Evolutionary conservation across 108 stramenopile species (phyloP).

Genomic region (Cyclotella choctawhatcheeana): DNA sequence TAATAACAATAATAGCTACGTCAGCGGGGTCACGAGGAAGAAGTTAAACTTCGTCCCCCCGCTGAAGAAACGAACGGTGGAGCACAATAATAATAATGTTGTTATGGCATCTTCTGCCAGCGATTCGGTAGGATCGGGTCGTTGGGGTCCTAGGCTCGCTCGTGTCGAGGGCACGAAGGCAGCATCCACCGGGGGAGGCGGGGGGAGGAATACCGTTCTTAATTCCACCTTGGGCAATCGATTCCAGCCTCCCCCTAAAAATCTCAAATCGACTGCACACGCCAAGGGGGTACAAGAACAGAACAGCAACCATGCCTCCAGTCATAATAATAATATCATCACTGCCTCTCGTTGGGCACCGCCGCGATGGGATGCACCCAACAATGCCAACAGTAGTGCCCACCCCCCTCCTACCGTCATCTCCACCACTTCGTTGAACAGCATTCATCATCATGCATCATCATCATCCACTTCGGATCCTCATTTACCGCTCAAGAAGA

Average conservation of each 20-base stretch:
- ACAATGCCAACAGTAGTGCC: neutral
- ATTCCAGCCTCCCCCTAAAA: conserved; percentile 15
- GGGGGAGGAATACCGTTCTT: too few species aligned
- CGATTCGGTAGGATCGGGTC: too few species aligned
- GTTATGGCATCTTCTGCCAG: neutral
- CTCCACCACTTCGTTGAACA: neutral
- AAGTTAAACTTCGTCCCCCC: conserved; percentile 12
- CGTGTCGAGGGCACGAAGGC: neutral
- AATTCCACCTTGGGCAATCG: neutral
- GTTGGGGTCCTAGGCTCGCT: neutral
- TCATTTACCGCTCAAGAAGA: conserved; percentile 17
- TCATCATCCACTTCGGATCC: neutral
- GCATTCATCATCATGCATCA: neutral
- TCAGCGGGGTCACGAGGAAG: conserved; percentile 1
- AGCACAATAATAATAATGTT: neutral
- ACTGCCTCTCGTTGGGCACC: neutral
- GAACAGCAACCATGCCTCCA: neutral
- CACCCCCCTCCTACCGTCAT: neutral
- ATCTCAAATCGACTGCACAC: too few species aligned
- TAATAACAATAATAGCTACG: too few species aligned
- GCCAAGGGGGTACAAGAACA: too few species aligned
- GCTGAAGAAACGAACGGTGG: neutral
- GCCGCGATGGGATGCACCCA: conserved; percentile 11
- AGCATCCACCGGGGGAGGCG: neutral
- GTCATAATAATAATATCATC: neutral